phyloP scores from a whole-genome alignment of 371 early-diverging fungal genomes.

The Batrachochytrium dendrobatidis region DNA sequence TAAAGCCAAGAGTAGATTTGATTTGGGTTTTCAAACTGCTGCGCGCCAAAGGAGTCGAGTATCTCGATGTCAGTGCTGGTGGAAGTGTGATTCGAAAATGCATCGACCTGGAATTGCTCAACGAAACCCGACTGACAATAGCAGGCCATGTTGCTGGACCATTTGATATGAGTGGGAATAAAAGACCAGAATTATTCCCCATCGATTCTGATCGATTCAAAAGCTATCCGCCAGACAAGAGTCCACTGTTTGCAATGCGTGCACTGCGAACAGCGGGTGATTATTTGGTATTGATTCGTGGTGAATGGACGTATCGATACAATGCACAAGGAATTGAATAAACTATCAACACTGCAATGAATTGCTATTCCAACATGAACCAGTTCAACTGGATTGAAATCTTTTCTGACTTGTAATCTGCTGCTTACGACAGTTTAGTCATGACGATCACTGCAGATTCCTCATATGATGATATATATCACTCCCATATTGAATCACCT shows the following conservation, averaged over 20 bases:
- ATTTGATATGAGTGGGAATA: neutral
- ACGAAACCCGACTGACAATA: slow-evolving; percentile 10
- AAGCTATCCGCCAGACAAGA: neutral
- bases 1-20: neutral
- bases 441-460: no score
- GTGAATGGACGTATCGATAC: slow-evolving; percentile 5
- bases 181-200: slow-evolving; percentile 6
- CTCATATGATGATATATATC: no score
- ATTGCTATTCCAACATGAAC: no score
- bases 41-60: neutral
- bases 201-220: neutral
- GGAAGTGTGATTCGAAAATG: slow-evolving; percentile 7
- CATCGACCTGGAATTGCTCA: slow-evolving; percentile 5
- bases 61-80: slow-evolving; percentile 6
- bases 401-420: no score
- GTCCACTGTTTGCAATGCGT: slow-evolving; percentile 8
- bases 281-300: slow-evolving; percentile 9
- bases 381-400: no score
- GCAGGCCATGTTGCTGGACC: slow-evolving; percentile 8
- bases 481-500: no score
- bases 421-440: no score
- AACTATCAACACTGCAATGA: no score
- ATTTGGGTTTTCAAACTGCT: neutral
- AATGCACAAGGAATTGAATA: no score
- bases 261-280: slow-evolving; percentile 1